Evolutionary conservation across 2,329 filamentous ascomycete species (phyloP).

Genomic region (Coleophoma cylindrospora): DNA sequence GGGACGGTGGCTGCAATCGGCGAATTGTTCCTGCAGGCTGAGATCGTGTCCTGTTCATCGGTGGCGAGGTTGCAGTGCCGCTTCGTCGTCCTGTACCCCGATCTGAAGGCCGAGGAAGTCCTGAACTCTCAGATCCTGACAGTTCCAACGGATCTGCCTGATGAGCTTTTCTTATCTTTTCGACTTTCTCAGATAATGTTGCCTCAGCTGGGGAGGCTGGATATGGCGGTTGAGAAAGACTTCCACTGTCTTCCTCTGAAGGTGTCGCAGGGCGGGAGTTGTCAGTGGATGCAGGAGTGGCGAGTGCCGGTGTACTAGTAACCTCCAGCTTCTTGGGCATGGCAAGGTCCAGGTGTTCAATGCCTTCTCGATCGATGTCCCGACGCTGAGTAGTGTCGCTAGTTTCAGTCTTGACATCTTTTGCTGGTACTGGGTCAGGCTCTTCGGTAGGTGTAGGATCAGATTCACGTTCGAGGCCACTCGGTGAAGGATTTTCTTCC

Average conservation of each 20-base stretch:
- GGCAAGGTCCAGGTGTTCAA: slow-evolving; percentile 58
- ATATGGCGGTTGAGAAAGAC: background rate
- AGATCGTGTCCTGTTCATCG: slow-evolving; percentile 26
- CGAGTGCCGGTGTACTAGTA: slow-evolving; percentile 4
- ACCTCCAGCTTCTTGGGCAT: slow-evolving; percentile 23
- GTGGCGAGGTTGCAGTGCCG: slow-evolving; percentile 20
- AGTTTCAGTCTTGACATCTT: background rate
- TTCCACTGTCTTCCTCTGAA: slow-evolving; percentile 2
- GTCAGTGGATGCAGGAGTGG: slow-evolving; percentile 7
- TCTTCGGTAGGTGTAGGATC: background rate
- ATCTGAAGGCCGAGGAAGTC: slow-evolving; percentile 25
- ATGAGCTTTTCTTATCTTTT: slow-evolving; percentile 19
- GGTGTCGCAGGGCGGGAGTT: slow-evolving; percentile 3
- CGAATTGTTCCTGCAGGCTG: slow-evolving; percentile 27
- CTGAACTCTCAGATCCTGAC: slow-evolving; percentile 17
- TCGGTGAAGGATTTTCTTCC: slow-evolving; percentile 38
- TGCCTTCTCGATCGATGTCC: slow-evolving; percentile 43
- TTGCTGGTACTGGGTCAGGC: background rate
- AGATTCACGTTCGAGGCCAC: no score
- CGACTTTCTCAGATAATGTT: slow-evolving; percentile 23
- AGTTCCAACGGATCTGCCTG: slow-evolving; percentile 7
- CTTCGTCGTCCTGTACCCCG: slow-evolving; percentile 16
- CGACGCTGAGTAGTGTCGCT: slow-evolving; percentile 14
- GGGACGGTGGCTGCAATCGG: slow-evolving; percentile 13
- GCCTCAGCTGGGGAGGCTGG: slow-evolving; percentile 11